Evolutionary conservation across 345 rosid species (phyloP).

Genomic region (Salix udensis): DNA sequence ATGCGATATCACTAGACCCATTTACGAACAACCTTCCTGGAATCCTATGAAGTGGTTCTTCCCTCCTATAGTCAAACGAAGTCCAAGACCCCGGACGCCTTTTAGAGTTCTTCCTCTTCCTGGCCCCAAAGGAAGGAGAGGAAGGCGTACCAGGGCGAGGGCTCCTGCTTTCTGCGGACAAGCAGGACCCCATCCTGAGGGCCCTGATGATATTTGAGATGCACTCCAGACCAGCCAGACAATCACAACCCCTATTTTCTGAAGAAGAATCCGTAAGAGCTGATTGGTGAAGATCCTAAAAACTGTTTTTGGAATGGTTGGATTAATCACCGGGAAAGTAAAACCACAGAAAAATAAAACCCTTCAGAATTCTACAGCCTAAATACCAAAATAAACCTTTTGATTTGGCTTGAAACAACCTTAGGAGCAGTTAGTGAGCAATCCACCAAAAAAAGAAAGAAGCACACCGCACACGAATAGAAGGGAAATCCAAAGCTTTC

Average conservation of each 20-base stretch:
- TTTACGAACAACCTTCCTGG: slow-evolving; percentile 79
- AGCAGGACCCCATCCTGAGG: slow-evolving; percentile 99
- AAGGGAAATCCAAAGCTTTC: neutral
- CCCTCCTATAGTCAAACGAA: slow-evolving; percentile 61
- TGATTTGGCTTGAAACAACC: slow-evolving; percentile 5
- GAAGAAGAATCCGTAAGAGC: slow-evolving; percentile 54
- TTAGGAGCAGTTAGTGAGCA: neutral
- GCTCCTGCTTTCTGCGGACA: slow-evolving; percentile 88
- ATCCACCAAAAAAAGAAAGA: neutral
- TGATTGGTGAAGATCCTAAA: slow-evolving; percentile 12
- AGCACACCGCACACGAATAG: neutral
- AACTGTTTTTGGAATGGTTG: neutral
- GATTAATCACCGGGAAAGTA: neutral
- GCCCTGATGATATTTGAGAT: slow-evolving; percentile 86
- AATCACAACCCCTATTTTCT: slow-evolving; percentile 52
- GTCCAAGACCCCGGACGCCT: slow-evolving; percentile 56
- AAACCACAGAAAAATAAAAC: neutral
- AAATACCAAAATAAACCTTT: neutral
- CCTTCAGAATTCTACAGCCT: neutral
- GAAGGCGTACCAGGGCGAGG: slow-evolving; percentile 80
- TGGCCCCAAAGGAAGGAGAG: slow-evolving; percentile 53
- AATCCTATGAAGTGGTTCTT: slow-evolving; percentile 62
- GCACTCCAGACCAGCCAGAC: slow-evolving; percentile 94
- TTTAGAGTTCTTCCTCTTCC: slow-evolving; percentile 66
- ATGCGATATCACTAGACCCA: slow-evolving; percentile 80